These are phyloP conservation scores for Annona squamosa DNA, from an alignment of 164 flowering plant genomes.

Conservation along the genomic window DNA sequence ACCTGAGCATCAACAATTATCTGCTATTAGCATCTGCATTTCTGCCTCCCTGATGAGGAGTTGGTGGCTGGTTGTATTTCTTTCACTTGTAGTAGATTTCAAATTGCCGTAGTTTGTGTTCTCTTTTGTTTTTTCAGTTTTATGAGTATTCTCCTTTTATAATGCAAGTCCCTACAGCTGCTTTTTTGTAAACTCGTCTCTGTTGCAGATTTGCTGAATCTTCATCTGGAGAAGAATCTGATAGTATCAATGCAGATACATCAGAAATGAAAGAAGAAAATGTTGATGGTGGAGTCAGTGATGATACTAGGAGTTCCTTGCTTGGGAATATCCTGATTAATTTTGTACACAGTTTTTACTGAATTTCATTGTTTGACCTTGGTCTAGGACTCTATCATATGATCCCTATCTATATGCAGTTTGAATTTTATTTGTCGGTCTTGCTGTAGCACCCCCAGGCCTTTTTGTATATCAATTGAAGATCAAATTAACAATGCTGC, in stretches of 20 bases:
- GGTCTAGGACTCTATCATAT: background rate
- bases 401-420: background rate
- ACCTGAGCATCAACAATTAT: background rate
- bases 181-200: slow-evolving; percentile 1
- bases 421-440: background rate
- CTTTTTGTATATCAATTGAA: background rate
- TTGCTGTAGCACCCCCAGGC: background rate
- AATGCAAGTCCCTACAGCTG: background rate
- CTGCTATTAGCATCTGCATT: background rate
- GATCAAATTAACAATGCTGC: background rate
- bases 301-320: slow-evolving; percentile 1
- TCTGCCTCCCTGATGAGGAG: background rate
- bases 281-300: slow-evolving; percentile 13
- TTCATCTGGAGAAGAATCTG: slow-evolving; percentile 49
- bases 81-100: too few species aligned
- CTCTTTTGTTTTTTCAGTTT: too few species aligned
- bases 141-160: background rate
- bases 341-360: background rate
- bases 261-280: slow-evolving; percentile 32
- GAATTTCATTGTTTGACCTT: background rate
- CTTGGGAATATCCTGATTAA: slow-evolving; percentile 23
- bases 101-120: too few species aligned
- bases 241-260: slow-evolving; percentile 25
- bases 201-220: slow-evolving; percentile 48
- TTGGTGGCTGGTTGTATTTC: too few species aligned